Evolutionary conservation across 768 basidiomycete species (phyloP).

Genomic region (Russula compacta): DNA sequence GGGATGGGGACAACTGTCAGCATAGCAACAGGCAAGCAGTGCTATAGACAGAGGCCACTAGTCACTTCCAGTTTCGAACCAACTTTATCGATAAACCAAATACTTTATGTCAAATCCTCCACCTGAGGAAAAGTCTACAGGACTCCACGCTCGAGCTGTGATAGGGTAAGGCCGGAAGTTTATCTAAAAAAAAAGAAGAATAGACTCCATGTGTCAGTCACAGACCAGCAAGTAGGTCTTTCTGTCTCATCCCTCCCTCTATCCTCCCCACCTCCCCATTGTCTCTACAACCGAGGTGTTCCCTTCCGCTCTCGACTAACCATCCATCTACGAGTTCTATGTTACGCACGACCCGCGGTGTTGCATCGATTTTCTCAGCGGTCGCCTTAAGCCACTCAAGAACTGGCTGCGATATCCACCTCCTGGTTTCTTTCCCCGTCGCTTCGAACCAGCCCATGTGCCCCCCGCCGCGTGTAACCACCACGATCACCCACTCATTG

Average conservation of each 20-base stretch:
- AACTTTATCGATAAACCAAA: not conserved
- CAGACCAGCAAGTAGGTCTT: constrained; percentile 4
- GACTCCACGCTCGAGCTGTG: not conserved
- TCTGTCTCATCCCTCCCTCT: not conserved
- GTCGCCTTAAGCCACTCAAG: constrained; percentile 64
- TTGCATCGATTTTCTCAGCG: constrained; percentile 42
- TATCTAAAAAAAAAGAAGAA: not conserved
- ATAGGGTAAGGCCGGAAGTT: not conserved
- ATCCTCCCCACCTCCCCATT: constrained; percentile 39
- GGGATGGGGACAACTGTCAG: not conserved
- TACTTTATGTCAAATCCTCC: not conserved
- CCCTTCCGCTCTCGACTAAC: constrained; percentile 41
- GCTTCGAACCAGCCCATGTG: constrained; percentile 84
- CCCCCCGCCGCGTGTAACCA: constrained; percentile 61
- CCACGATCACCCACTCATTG: constrained; percentile 49
- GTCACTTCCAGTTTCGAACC: not conserved
- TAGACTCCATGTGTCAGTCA: not conserved
- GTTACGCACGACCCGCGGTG: constrained; percentile 26
- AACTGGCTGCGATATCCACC: constrained; percentile 69
- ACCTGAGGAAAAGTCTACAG: not conserved
- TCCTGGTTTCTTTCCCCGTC: constrained; percentile 23
- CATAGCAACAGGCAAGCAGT: not conserved
- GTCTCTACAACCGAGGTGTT: constrained; percentile 51
- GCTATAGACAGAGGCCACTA: not conserved
- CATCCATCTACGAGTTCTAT: constrained; percentile 49